phyloP scores from a whole-genome alignment of 2,329 filamentous ascomycete species.

The Talaromyces sp. region DNA sequence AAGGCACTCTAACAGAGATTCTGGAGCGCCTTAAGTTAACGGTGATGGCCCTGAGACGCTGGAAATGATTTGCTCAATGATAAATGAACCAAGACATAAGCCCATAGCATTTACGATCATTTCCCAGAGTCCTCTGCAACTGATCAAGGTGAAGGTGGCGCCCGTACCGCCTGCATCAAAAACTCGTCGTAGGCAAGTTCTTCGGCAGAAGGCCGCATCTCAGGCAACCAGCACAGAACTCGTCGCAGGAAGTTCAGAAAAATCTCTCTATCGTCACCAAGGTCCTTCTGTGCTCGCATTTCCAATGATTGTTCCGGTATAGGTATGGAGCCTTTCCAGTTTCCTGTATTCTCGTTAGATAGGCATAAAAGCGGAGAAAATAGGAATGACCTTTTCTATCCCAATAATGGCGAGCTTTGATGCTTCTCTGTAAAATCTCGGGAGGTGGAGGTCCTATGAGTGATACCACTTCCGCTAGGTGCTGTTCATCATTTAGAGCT shows the following conservation, averaged over 20 bases:
- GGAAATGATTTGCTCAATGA: too few relatives aligned
- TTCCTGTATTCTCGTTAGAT: slow-evolving; percentile 18
- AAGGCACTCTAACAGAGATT: too few relatives aligned
- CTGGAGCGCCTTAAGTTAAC: too few relatives aligned
- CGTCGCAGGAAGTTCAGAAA: slow-evolving; percentile 35
- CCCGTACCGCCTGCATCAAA: slow-evolving; percentile 6
- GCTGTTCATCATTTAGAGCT: slow-evolving; percentile 18
- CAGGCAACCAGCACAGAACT: slow-evolving; percentile 37
- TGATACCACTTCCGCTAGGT: slow-evolving; percentile 27
- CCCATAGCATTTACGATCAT: too few relatives aligned
- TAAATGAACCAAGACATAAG: too few relatives aligned
- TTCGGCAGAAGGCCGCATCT: slow-evolving; percentile 31
- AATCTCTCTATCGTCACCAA: slow-evolving; percentile 27
- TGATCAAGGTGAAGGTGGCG: too few relatives aligned
- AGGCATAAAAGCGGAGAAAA: background rate
- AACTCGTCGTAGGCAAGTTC: slow-evolving; percentile 20
- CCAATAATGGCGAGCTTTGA: slow-evolving; percentile 15
- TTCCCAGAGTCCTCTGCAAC: too few relatives aligned
- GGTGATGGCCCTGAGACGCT: too few relatives aligned
- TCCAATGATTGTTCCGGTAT: slow-evolving; percentile 32
- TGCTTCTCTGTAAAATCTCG: slow-evolving; percentile 17
- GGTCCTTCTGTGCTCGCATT: slow-evolving; percentile 24
- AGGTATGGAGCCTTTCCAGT: slow-evolving; percentile 28
- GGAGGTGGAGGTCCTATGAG: slow-evolving; percentile 24
- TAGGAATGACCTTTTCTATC: slow-evolving; percentile 1